Evolutionary conservation across 768 basidiomycete species (phyloP).

Genomic region (Tylopilus sp.): DNA sequence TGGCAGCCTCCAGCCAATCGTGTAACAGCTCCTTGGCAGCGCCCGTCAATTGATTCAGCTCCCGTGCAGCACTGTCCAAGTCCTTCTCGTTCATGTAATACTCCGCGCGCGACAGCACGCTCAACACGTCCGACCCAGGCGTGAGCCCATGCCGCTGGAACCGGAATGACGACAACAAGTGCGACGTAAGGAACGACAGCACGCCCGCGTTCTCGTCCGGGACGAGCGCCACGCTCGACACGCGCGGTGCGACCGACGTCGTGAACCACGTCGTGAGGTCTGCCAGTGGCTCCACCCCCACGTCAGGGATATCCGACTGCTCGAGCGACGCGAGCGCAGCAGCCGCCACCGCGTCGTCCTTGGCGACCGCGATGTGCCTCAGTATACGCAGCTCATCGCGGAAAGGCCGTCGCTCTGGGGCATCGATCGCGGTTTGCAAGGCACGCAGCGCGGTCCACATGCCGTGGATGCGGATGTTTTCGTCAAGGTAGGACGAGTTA

Average conservation of each 20-base stretch:
- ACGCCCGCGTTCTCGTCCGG: slow-evolving; percentile 89
- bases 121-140: slow-evolving; percentile 79
- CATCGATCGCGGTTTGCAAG: slow-evolving; percentile 60
- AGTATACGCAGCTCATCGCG: slow-evolving; percentile 85
- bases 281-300: slow-evolving; percentile 83
- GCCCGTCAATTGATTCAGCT: slow-evolving; percentile 87
- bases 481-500: slow-evolving; percentile 87
- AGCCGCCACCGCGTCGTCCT: slow-evolving; percentile 65
- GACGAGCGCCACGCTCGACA: slow-evolving; percentile 87
- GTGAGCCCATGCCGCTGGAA: slow-evolving; percentile 75
- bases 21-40: slow-evolving; percentile 67
- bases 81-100: slow-evolving; percentile 90
- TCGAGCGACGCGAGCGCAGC: slow-evolving; percentile 71
- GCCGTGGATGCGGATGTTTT: slow-evolving; percentile 87
- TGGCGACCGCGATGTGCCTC: slow-evolving; percentile 65
- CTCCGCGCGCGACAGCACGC: slow-evolving; percentile 85
- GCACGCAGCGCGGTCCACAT: slow-evolving; percentile 93
- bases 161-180: slow-evolving; percentile 65
- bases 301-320: slow-evolving; percentile 67
- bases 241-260: slow-evolving; percentile 75
- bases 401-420: slow-evolving; percentile 76
- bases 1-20: slow-evolving; percentile 92
- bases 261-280: slow-evolving; percentile 92
- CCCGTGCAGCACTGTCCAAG: slow-evolving; percentile 75
- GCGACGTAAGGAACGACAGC: slow-evolving; percentile 82